Evolutionary conservation across 2,329 filamentous ascomycete species (phyloP).

Genomic region (Colletotrichum viniferum): DNA sequence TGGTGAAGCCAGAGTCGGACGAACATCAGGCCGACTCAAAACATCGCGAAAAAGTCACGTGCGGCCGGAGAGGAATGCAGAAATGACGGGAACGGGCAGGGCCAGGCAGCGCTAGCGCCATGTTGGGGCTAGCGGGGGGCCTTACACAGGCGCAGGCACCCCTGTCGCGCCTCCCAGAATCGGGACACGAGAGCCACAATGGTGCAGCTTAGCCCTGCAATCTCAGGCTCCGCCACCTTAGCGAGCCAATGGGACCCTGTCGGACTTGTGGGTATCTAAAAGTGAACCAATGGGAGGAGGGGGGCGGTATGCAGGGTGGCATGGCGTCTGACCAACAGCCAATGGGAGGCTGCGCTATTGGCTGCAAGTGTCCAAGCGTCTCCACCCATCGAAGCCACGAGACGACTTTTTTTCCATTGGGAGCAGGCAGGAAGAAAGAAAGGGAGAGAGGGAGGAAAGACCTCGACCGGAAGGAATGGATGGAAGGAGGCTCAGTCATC

Average conservation of each 20-base stretch:
- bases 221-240: conserved; percentile 13
- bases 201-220: background rate
- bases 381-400: conserved; percentile 16
- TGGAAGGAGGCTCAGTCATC: background rate
- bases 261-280: background rate
- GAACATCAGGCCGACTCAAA: conserved; percentile 18
- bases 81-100: conserved; percentile 10
- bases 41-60: conserved; percentile 14
- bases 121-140: background rate
- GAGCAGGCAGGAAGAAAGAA: background rate
- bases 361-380: background rate
- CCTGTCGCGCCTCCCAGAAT: background rate
- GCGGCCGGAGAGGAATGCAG: background rate
- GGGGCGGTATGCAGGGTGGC: background rate
- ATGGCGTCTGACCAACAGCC: background rate
- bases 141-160: background rate
- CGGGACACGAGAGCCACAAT: conserved; percentile 7
- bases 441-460: background rate
- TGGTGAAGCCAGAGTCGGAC: conserved; percentile 16
- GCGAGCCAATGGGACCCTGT: conserved; percentile 7
- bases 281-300: background rate
- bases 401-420: background rate
- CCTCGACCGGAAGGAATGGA: background rate
- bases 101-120: background rate
- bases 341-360: background rate